These are phyloP conservation scores for Fusarium illudens DNA, from an alignment of 2,329 filamentous ascomycete species.

Conservation along the genomic window DNA sequence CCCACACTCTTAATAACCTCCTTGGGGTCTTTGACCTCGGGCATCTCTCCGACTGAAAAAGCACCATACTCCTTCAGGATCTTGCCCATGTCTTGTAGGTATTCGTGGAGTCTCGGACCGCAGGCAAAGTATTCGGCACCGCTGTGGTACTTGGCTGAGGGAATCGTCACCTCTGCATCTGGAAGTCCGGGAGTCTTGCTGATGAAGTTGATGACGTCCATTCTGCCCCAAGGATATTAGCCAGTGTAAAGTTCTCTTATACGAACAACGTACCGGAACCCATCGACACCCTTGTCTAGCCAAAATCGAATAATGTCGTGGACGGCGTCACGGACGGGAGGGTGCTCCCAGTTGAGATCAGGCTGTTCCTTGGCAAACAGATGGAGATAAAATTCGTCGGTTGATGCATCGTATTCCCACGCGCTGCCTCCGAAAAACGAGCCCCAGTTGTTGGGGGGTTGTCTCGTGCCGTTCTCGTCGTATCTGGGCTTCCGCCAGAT, in stretches of 20 bases:
- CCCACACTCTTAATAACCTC: conserved; percentile 65
- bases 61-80: conserved; percentile 63
- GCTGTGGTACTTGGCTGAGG: conserved; percentile 54
- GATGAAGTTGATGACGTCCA: conserved; percentile 74
- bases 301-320: conserved; percentile 72
- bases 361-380: conserved; percentile 76
- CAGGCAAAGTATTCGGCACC: conserved; percentile 59
- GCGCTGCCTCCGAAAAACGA: conserved; percentile 59
- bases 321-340: conserved; percentile 69
- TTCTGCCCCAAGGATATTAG: conserved; percentile 37
- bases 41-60: conserved; percentile 73
- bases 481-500: conserved; percentile 59
- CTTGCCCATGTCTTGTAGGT: conserved; percentile 66
- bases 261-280: conserved; percentile 57
- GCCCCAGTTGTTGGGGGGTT: conserved; percentile 76
- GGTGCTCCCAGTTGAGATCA: conserved; percentile 81
- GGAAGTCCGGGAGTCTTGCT: conserved; percentile 65
- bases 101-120: conserved; percentile 70
- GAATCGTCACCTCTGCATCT: conserved; percentile 57
- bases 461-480: conserved; percentile 61
- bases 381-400: conserved; percentile 75
- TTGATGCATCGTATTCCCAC: conserved; percentile 46
- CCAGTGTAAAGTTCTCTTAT: rapidly evolving
- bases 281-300: conserved; percentile 73
- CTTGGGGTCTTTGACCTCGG: conserved; percentile 60